phyloP scores from a whole-genome alignment of 768 basidiomycete genomes.

The Russula emetica region DNA sequence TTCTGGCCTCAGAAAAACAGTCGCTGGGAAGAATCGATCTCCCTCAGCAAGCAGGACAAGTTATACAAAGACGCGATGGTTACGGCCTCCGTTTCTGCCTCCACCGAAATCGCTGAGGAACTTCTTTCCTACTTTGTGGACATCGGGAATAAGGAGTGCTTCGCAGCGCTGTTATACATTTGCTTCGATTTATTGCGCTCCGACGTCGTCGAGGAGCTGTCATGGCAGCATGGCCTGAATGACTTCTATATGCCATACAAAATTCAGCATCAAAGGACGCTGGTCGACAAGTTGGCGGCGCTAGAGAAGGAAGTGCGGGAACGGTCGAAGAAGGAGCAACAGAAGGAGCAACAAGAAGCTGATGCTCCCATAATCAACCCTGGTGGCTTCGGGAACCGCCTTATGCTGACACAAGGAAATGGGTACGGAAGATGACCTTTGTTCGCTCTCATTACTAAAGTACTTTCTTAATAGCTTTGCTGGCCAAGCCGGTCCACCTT shows the following conservation, averaged over 20 bases:
- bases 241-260: conserved; percentile 98
- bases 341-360: conserved; percentile 87
- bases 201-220: conserved; percentile 89
- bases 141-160: conserved; percentile 98
- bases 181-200: conserved; percentile 95
- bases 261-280: conserved; percentile 78
- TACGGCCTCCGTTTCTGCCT: conserved; percentile 80
- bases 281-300: conserved; percentile 68
- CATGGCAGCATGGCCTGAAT: conserved; percentile 93
- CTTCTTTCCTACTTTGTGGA: conserved; percentile 94
- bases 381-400: conserved; percentile 54
- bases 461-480: conserved; percentile 44
- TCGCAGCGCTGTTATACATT: conserved; percentile 81
- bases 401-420: conserved; percentile 73
- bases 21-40: conserved; percentile 95
- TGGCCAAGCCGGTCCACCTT: conserved; percentile 56
- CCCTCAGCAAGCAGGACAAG: conserved; percentile 92
- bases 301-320: conserved; percentile 91
- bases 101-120: conserved; percentile 91
- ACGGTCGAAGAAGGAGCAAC: conserved; percentile 75
- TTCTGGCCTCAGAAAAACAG: conserved; percentile 70
- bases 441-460: conserved; percentile 5
- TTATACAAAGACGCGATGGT: conserved; percentile 95
- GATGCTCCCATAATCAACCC: conserved; percentile 88
- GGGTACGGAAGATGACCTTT: conserved; percentile 37